Conservation (phyloP, 129 eudicot genomes). For the Centrapalus pauciflorus region DNA sequence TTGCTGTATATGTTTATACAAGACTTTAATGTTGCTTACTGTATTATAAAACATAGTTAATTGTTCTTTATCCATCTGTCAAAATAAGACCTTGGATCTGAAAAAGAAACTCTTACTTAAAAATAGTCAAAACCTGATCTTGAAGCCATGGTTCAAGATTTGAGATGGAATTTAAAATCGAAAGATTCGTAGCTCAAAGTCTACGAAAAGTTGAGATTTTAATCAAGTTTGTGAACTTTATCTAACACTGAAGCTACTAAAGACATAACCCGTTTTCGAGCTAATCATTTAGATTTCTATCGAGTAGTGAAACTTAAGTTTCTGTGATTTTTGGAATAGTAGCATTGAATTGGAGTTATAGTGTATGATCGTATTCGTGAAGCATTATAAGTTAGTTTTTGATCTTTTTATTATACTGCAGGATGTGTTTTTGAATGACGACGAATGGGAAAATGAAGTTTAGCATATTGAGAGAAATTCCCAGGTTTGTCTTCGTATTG, state of each 20-base stretch:
- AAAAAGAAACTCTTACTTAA: slow-evolving; percentile 16
- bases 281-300: background rate
- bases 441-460: slow-evolving; percentile 22
- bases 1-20: slow-evolving; percentile 8
- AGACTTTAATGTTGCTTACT: slow-evolving; percentile 16
- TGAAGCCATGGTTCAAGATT: background rate
- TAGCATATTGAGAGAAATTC: slow-evolving; percentile 31
- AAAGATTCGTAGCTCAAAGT: slow-evolving; percentile 19
- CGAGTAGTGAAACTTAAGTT: background rate
- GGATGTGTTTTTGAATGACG: background rate
- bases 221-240: slow-evolving; percentile 14
- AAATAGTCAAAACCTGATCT: slow-evolving; percentile 1
- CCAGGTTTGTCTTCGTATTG: slow-evolving; percentile 33
- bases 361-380: background rate
- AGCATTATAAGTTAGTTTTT: background rate
- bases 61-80: slow-evolving; percentile 19
- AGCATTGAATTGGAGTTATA: background rate
- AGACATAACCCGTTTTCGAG: background rate
- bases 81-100: slow-evolving; percentile 17
- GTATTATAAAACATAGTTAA: background rate
- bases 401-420: background rate
- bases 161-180: too few relatives aligned
- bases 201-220: slow-evolving; percentile 4
- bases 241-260: slow-evolving; percentile 12
- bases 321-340: background rate